Percentiles rank a stretch among this genome's conserved stretches.
phyloP scores from a whole-genome alignment of 805 yeast genomes.

The Metschnikowia gruessii region DNA sequence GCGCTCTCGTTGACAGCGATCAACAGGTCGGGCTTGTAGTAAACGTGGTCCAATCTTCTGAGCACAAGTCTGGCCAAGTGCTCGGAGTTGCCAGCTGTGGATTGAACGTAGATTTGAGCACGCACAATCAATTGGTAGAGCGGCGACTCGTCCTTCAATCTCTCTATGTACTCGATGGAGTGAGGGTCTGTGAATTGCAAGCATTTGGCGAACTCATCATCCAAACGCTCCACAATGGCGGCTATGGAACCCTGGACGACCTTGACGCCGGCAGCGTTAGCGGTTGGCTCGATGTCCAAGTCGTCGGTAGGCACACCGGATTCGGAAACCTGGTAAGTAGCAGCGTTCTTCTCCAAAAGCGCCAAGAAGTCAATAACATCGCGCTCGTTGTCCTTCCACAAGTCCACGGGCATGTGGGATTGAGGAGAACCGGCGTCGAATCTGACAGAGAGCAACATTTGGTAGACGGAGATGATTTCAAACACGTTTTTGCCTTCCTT shows the following conservation, averaged over 20 bases:
- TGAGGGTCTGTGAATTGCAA: constrained; percentile 91
- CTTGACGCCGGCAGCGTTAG: constrained; percentile 59
- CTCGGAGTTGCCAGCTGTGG: constrained; percentile 50
- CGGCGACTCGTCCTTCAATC: constrained; percentile 81
- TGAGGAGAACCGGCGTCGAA: constrained; percentile 74
- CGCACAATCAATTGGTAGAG: constrained; percentile 77
- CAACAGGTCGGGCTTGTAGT: constrained; percentile 83
- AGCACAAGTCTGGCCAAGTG: constrained; percentile 71
- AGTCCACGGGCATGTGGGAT: constrained; percentile 69
- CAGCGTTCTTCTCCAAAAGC: constrained; percentile 60
- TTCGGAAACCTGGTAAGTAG: constrained; percentile 69
- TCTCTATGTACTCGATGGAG: constrained; percentile 86
- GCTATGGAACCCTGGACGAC: constrained; percentile 80
- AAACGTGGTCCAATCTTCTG: constrained; percentile 87
- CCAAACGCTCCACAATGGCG: constrained; percentile 87
- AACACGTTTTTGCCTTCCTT: constrained; percentile 45
- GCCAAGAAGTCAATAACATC: constrained; percentile 63
- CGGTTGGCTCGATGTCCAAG: constrained; percentile 63
- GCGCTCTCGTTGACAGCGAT: constrained; percentile 63
- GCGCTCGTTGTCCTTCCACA: constrained; percentile 69
- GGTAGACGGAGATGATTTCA: constrained; percentile 73
- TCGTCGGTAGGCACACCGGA: constrained; percentile 68
- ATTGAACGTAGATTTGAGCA: constrained; percentile 82
- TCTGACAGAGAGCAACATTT: constrained; percentile 81
- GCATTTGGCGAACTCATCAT: constrained; percentile 88